Base-by-base conservation (phyloP, 2,329 filamentous ascomycete genomes). In the Colletotrichum abscissum region DNA sequence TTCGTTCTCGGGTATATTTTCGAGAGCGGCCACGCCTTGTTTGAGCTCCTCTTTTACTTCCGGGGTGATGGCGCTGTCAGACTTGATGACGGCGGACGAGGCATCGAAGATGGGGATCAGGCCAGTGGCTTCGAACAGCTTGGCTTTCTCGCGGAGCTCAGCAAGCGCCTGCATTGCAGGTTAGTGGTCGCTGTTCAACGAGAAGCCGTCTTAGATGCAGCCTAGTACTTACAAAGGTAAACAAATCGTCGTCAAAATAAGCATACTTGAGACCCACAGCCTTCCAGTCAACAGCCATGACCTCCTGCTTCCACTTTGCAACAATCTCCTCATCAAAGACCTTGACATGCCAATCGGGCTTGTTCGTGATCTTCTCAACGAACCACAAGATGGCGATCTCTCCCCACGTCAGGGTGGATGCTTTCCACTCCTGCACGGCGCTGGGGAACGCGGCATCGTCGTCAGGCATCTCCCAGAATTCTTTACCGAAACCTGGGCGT, bases 1-100 rank as follows among this genome's bases (percentile, higher is more conserved):
- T 42, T 83, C 63, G 0, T 81, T 67, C 7, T 88, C 86, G 0
- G 87, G 86, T 1, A 88, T 83, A 22, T 87, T 79, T 72, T 92
- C 87, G 1, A 94, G 81, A 0, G 78, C 78, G 1, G 79, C 78
- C 38, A 89, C 85, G 1, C 84, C 86, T 3, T 77, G 75, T 33
- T 77, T 82, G 3, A 93, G 81, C 1, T 81, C 79, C 1, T 85
- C 19, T 5, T 71, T 67, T 3, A 82, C 76, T 0, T 75, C 75
- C 0, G 77, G 57, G 1, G 77, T 58, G 14, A 83, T 57, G 38
- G 75, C 56, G n/a, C 22, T 76, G 60, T 84, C 83, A 0, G 82
- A 82, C 74, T 84, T 84, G 75, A 84, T 75, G 56, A 78, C 81
- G 59, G 76, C 77, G 5, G 77, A 75, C 11, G 69, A 75, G 26